Percentiles rank a stretch among this genome's conserved stretches.
Conservation (phyloP, 495 filamentous ascomycete species). For the Tuber magnatum region DNA sequence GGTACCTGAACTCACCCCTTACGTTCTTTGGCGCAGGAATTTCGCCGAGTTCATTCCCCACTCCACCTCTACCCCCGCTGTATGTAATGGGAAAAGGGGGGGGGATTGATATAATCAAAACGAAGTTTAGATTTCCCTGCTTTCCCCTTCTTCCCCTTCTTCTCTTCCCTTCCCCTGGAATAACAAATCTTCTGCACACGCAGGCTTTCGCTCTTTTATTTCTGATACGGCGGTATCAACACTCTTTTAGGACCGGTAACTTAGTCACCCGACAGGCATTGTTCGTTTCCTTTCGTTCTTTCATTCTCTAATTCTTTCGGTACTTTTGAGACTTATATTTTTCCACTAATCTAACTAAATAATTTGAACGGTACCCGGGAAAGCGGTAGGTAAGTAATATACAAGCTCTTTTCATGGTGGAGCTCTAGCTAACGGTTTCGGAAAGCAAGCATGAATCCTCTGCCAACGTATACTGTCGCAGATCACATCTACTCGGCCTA, state of each 20-base stretch:
- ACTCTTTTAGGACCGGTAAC: not conserved
- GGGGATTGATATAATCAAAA: not conserved
- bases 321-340: not conserved
- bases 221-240: not conserved
- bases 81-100: not conserved
- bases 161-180: not conserved
- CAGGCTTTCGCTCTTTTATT: not conserved
- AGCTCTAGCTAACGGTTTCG: not conserved
- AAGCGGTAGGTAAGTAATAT: not conserved
- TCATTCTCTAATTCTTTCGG: not conserved
- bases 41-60: not conserved
- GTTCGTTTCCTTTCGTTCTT: not conserved
- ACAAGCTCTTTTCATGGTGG: not conserved
- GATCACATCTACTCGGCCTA: conserved; percentile 21
- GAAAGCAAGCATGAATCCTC: not conserved
- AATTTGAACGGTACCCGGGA: not conserved
- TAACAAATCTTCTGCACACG: not conserved
- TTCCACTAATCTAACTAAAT: not conserved
- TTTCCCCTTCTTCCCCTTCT: not conserved
- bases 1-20: not conserved
- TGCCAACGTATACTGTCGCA: conserved; percentile 29
- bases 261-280: not conserved
- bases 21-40: not conserved
- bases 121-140: not conserved
- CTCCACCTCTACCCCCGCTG: not conserved